phyloP scores from a whole-genome alignment of 169 alveolate genomes.

The Pseudocohnilembus persalinus region DNA sequence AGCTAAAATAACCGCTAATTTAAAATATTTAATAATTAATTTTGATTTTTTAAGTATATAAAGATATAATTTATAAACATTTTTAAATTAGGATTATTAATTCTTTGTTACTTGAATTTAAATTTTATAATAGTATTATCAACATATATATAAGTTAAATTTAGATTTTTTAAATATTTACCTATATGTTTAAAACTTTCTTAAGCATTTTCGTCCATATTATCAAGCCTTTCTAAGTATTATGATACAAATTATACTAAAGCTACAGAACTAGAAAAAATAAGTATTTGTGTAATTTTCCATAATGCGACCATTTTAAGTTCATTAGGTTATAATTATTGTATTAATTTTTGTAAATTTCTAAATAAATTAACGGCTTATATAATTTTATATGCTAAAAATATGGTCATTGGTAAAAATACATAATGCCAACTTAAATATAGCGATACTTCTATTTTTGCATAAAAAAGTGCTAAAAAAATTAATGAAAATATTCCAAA shows the following conservation, averaged over 20 bases:
- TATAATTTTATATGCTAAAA: slow-evolving; percentile 26
- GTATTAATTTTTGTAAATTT: neutral
- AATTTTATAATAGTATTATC: too few relatives aligned
- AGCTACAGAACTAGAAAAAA: slow-evolving; percentile 26
- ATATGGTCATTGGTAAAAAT: slow-evolving; percentile 23
- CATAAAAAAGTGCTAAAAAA: slow-evolving; percentile 30
- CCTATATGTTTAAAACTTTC: slow-evolving; percentile 16
- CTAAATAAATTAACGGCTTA: slow-evolving; percentile 8
- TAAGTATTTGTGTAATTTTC: slow-evolving; percentile 35
- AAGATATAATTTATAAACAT: too few relatives aligned
- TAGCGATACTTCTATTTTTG: slow-evolving; percentile 28
- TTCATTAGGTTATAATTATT: neutral
- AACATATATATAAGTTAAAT: too few relatives aligned
- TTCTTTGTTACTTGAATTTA: too few relatives aligned
- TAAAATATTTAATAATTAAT: slow-evolving; percentile 4
- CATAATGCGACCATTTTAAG: slow-evolving; percentile 22
- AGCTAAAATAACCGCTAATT: slow-evolving; percentile 23
- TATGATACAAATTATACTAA: slow-evolving; percentile 24
- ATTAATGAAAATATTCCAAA: slow-evolving; percentile 27
- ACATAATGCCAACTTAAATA: slow-evolving; percentile 37
- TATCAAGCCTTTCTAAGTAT: slow-evolving; percentile 27
- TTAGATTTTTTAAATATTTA: too few relatives aligned
- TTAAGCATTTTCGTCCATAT: slow-evolving; percentile 19
- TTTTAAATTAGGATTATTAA: too few relatives aligned
- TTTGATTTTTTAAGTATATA: too few relatives aligned